These are phyloP conservation scores for Polytrichum formosum DNA, from an alignment of 225 moss, liverwort and hornwort genomes.

Conservation along the genomic window DNA sequence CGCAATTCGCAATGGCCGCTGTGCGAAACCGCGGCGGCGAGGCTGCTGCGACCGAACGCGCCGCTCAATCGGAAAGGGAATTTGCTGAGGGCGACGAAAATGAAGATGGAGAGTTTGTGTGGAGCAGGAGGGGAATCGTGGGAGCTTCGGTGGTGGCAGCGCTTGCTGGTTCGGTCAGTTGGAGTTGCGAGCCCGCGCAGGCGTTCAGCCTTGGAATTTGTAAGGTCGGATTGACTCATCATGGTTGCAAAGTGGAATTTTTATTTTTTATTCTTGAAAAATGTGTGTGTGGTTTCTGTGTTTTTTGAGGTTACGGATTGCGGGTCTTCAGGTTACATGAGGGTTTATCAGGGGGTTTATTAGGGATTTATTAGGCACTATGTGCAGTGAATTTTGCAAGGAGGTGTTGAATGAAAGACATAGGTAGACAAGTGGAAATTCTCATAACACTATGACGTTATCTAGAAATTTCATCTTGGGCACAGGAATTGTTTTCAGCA, in stretches of 20 bases:
- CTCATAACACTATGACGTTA: no score
- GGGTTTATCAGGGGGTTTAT: no score
- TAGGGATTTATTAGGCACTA: no score
- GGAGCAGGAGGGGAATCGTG: constrained; percentile 36
- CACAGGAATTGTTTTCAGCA: no score
- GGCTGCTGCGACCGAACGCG: not conserved
- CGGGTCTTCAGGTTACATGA: no score
- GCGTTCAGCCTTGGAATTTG: constrained; percentile 70
- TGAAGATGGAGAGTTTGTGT: constrained; percentile 20
- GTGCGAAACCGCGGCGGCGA: not conserved
- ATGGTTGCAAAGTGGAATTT: not conserved
- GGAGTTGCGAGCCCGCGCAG: constrained; percentile 33
- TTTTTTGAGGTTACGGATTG: no score
- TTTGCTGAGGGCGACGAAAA: constrained; percentile 8
- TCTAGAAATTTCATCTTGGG: no score
- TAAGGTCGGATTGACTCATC: constrained; percentile 44
- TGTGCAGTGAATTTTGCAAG: no score
- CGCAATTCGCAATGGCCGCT: not conserved
- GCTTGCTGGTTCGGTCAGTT: constrained; percentile 6
- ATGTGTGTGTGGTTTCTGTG: constrained; percentile 1
- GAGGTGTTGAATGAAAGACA: no score
- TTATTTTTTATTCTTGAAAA: no score
- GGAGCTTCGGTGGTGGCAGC: constrained; percentile 27
- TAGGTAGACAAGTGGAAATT: no score
- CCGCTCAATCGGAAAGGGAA: constrained; percentile 1